Conservation (phyloP, 495 filamentous ascomycete genomes). For the Cladorrhinum samala region DNA sequence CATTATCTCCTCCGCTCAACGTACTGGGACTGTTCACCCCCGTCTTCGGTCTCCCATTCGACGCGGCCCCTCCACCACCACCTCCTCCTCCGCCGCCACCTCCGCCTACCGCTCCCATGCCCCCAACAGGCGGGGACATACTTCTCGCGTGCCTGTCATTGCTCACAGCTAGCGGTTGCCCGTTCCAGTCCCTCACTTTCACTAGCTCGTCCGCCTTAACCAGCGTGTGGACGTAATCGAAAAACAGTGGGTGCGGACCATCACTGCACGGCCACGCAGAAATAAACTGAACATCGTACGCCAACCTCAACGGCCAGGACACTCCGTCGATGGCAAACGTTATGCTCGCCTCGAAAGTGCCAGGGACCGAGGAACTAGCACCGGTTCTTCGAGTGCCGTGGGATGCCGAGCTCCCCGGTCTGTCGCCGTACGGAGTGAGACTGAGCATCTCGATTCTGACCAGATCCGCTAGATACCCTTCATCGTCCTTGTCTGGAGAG, state of each 20-base stretch:
- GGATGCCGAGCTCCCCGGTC: conserved; percentile 6
- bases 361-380: conserved; percentile 31
- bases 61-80: neutral
- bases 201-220: conserved; percentile 55
- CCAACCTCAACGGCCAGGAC: conserved; percentile 56
- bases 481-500: conserved; percentile 41
- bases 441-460: conserved; percentile 60
- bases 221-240: conserved; percentile 53
- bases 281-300: conserved; percentile 61
- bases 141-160: conserved; percentile 16
- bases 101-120: neutral
- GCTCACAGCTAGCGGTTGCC: conserved; percentile 20
- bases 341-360: conserved; percentile 56
- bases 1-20: conserved; percentile 33
- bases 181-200: conserved; percentile 55
- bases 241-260: conserved; percentile 64
- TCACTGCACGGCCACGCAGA: conserved; percentile 59
- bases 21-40: conserved; percentile 16
- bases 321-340: conserved; percentile 61
- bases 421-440: conserved; percentile 33
- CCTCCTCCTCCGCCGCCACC: neutral
- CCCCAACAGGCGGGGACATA: conserved; percentile 13
- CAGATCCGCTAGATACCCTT: conserved; percentile 43
- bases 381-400: conserved; percentile 4
- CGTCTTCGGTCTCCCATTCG: neutral